Conservation (phyloP, 306 rosid species). For the Rosa lucieae region DNA sequence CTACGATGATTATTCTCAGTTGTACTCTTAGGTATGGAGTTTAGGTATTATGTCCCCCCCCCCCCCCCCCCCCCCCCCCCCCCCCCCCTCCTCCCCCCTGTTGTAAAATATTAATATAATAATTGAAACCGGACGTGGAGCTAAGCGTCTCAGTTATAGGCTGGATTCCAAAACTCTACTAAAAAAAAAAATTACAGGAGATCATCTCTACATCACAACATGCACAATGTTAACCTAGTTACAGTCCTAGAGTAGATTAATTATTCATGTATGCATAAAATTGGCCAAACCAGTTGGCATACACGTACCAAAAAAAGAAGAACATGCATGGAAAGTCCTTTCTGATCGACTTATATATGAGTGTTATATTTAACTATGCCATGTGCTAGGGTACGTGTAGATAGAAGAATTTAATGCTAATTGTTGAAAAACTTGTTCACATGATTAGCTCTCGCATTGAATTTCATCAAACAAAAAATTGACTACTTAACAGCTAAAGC, state of each 20-base stretch:
- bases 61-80: too few relatives aligned
- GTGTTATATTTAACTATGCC: background rate
- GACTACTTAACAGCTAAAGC: background rate
- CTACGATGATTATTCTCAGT: too few relatives aligned
- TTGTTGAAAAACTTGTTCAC: background rate
- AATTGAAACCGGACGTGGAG: too few relatives aligned
- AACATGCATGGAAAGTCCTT: background rate
- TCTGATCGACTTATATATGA: background rate
- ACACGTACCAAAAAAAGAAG: too few relatives aligned
- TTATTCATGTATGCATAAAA: background rate
- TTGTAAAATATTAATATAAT: too few relatives aligned
- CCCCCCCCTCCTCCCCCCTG: too few relatives aligned
- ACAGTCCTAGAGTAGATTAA: background rate
- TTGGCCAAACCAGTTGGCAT: background rate
- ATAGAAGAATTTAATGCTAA: background rate
- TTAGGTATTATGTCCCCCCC: too few relatives aligned
- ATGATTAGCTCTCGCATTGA: background rate
- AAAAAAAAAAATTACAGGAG: too few relatives aligned
- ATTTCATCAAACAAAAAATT: background rate
- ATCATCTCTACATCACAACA: too few relatives aligned
- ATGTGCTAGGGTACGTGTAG: background rate
- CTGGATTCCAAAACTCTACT: too few relatives aligned
- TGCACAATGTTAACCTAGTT: background rate
- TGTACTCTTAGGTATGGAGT: too few relatives aligned
- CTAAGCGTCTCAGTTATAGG: too few relatives aligned